Evolutionary conservation across 2,329 filamentous ascomycete genomes (phyloP), one percentile per base, ranked within the genome.

Genomic region (Pseudocercospora cruenta): DNA sequence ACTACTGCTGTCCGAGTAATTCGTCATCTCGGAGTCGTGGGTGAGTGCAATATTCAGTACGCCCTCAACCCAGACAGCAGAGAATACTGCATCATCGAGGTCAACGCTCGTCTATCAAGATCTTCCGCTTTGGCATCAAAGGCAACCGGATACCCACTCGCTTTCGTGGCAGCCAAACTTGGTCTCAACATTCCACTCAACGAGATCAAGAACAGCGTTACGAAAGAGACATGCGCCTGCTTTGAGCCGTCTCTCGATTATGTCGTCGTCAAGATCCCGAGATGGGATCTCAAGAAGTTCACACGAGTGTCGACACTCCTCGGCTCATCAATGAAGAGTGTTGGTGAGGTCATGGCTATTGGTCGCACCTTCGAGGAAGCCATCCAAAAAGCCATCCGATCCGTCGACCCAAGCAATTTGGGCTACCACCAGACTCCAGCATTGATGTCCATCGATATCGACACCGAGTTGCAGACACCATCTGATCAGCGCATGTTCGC

Each of bases 241-340:
- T 99, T 99, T 79, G 95, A 99, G 83, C 95, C 95, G 24, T 98
- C 95, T 14, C 88, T 99, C 14, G 95, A 99, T 80, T 99, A 99
- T 78, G 92, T 96, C 60, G 95, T 98, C 19, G 94, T 98, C 73
- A 99, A 99, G 87, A 98, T 99, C 84, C 95, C 95, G 55, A 88
- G 95, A 73, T 99, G 95, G 95, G 95, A 99, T 82, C 82, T 99
- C 76, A 98, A 98, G 86, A 99, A 99, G 83, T 99, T 99, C 81
- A 96, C 92, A 28, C 90, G 95, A 71, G 95, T 98, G 22, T 98
- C 94, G 3, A 98, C 94, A 0, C 91, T 96, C 77, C 90, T 99
- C 24, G 94, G 94, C 31, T 98, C 95, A 2, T 97, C 94, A 12
- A 99, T 99, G 95, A 99, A 98, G 90, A 97, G 93, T 87, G 94